These are phyloP conservation scores for Kazachstania martiniae DNA, from an alignment of 805 yeast species.

Conservation along the genomic window DNA sequence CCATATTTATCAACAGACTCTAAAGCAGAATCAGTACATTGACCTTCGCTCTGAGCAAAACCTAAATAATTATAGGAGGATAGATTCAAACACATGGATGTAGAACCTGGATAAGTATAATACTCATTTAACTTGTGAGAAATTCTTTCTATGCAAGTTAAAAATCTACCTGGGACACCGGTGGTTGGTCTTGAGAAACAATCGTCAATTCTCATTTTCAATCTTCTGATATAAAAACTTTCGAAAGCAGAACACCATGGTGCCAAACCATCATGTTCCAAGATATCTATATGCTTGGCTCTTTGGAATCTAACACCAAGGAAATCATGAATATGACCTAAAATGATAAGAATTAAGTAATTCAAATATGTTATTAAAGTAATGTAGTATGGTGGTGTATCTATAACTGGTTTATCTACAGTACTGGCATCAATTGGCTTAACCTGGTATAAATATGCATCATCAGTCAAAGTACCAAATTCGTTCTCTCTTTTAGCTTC, in stretches of 20 bases:
- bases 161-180: conserved; percentile 93
- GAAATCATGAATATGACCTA: conserved; percentile 88
- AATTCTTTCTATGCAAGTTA: conserved; percentile 69
- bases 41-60: conserved; percentile 90
- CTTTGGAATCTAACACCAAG: conserved; percentile 68
- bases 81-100: conserved; percentile 70
- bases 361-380: conserved; percentile 75
- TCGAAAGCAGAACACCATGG: conserved; percentile 95
- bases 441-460: conserved; percentile 54
- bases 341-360: conserved; percentile 71
- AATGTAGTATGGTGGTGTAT: conserved; percentile 79
- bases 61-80: conserved; percentile 92
- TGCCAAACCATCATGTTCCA: conserved; percentile 81
- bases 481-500: conserved; percentile 46
- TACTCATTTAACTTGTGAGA: conserved; percentile 54
- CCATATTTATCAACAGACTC: conserved; percentile 59
- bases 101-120: conserved; percentile 66
- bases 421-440: conserved; percentile 45
- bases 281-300: conserved; percentile 49
- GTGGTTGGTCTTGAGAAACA: conserved; percentile 94
- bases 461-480: conserved; percentile 58
- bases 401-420: conserved; percentile 49
- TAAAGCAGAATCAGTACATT: conserved; percentile 73
- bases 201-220: conserved; percentile 84
- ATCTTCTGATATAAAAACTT: conserved; percentile 82